A percentile compares a stretch with the other conserved stretches of the same genome.
Evolutionary conservation across 2,329 filamentous ascomycete genomes (phyloP).

Genomic region (Neodidymelliopsis sp.): DNA sequence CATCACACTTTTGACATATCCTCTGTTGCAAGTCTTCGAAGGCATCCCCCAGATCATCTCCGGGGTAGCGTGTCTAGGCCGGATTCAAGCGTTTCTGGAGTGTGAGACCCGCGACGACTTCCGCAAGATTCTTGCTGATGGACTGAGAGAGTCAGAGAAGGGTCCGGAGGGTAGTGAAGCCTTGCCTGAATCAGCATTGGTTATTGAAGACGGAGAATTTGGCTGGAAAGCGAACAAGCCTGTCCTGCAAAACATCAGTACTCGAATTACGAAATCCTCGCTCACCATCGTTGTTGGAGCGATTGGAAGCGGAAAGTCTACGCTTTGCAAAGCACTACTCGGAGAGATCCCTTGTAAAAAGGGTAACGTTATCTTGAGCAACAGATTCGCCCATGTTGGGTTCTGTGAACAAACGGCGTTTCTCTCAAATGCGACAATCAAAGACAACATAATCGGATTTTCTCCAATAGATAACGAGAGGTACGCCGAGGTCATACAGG

Average conservation of each 20-base stretch:
- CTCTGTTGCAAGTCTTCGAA: constrained; percentile 19
- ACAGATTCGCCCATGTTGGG: constrained; percentile 35
- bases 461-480: constrained; percentile 11
- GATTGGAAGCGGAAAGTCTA: constrained; percentile 46
- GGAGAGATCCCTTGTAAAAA: constrained; percentile 42
- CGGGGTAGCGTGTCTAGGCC: constrained; percentile 20
- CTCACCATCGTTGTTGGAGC: constrained; percentile 41
- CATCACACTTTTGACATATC: constrained; percentile 15
- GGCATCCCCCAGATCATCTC: constrained; percentile 18
- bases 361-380: constrained; percentile 27
- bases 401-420: constrained; percentile 51
- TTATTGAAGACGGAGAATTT: constrained; percentile 30
- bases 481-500: constrained; percentile 24
- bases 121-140: constrained; percentile 34
- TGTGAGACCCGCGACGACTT: constrained; percentile 16
- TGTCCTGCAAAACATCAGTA: constrained; percentile 25
- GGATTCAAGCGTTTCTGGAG: constrained; percentile 23
- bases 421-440: constrained; percentile 19
- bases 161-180: too few species aligned
- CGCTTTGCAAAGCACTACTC: constrained; percentile 44
- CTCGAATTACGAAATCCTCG: constrained; percentile 16
- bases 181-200: constrained; percentile 24
- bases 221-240: constrained; percentile 35
- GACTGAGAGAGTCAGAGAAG: too few species aligned
- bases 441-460: constrained; percentile 22